These are phyloP conservation scores for Erysimum cheiranthoides DNA, from an alignment of 345 rosid species.

Conservation along the genomic window DNA sequence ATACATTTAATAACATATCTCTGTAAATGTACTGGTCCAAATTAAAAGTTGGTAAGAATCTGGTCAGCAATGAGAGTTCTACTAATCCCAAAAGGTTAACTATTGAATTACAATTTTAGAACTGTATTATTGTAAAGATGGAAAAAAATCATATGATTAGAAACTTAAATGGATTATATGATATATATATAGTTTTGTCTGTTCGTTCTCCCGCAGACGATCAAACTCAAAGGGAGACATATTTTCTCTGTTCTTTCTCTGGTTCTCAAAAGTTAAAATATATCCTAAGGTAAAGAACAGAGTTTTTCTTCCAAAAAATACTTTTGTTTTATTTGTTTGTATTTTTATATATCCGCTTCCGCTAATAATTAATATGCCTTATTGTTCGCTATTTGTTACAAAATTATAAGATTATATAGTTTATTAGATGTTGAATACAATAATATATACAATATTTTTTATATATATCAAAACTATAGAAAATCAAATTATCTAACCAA, in stretches of 20 bases:
- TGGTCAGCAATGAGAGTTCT: not conserved
- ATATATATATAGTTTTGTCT: not conserved
- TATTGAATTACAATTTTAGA: not conserved
- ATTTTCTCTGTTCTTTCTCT: conserved; percentile 11
- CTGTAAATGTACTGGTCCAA: conserved; percentile 11
- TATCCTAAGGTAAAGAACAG: conserved; percentile 12
- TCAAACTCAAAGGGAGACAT: conserved; percentile 7
- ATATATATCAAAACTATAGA: not conserved
- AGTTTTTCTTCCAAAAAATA: not conserved
- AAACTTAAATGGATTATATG: not conserved
- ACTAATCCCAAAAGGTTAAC: not conserved
- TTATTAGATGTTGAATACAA: conserved; percentile 1
- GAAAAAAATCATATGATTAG: not conserved
- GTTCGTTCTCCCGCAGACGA: not conserved
- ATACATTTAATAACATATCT: conserved; percentile 6
- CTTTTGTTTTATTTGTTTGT: not conserved
- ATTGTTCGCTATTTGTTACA: not conserved
- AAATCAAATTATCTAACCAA: conserved; percentile 11
- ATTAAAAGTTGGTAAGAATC: conserved; percentile 12
- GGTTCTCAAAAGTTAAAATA: not conserved
- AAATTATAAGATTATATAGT: not conserved
- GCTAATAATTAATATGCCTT: not conserved
- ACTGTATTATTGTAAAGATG: not conserved
- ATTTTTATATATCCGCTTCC: not conserved
- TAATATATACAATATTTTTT: not conserved